A percentile compares a stretch with the other conserved stretches of the same genome.
These are phyloP conservation scores for Candida pseudofarinosa DNA, from an alignment of 805 yeast genomes.

Conservation along the genomic window DNA sequence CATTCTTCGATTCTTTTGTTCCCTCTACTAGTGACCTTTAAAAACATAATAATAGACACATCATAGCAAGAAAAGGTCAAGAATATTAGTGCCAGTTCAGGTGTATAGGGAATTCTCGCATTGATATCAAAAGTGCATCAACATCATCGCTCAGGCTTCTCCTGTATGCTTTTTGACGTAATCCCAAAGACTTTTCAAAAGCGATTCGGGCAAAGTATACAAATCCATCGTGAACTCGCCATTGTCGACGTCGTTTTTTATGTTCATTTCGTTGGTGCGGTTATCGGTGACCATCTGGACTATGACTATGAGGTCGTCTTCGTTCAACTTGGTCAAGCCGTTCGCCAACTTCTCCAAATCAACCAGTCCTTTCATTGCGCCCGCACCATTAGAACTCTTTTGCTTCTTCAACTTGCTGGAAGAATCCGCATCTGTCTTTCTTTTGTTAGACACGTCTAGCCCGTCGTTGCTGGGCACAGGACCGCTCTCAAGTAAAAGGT, in stretches of 20 bases:
- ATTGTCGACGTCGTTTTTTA: slow-evolving; percentile 91
- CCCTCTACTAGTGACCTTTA: background rate
- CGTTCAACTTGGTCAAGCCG: slow-evolving; percentile 80
- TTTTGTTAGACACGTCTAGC: slow-evolving; percentile 22
- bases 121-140: too few species aligned
- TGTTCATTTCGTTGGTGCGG: slow-evolving; percentile 90
- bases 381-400: slow-evolving; percentile 36
- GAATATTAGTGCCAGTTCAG: background rate
- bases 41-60: background rate
- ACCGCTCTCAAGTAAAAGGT: slow-evolving; percentile 76
- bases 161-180: slow-evolving; percentile 72
- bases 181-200: slow-evolving; percentile 91
- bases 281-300: slow-evolving; percentile 98
- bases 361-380: slow-evolving; percentile 65
- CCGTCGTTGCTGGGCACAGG: slow-evolving; percentile 52
- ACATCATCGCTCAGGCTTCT: slow-evolving; percentile 22
- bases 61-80: background rate
- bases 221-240: slow-evolving; percentile 98
- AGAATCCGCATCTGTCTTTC: slow-evolving; percentile 24
- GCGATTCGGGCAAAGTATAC: slow-evolving; percentile 85
- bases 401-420: slow-evolving; percentile 46
- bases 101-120: background rate
- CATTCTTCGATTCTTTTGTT: background rate
- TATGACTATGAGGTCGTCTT: slow-evolving; percentile 89
- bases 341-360: slow-evolving; percentile 90